Conservation (phyloP, 2,329 filamentous ascomycete genomes). For the Tolypocladium sp. region DNA sequence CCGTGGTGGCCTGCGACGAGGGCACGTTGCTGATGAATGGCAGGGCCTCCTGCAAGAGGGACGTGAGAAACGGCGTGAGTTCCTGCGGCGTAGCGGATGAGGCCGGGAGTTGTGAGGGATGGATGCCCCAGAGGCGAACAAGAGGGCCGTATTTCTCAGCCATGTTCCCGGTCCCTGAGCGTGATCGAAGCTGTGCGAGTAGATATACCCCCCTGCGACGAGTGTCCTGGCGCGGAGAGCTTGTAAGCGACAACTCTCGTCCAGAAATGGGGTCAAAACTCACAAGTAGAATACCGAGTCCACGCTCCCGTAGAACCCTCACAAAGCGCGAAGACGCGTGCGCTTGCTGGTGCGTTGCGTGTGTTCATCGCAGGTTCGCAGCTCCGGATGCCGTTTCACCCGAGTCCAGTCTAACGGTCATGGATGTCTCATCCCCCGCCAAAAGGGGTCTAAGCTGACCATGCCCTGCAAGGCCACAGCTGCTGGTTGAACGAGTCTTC, state of each 20-base stretch:
- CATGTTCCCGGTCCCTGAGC: neutral
- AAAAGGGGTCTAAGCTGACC: neutral
- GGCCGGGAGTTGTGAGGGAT: conserved; percentile 35
- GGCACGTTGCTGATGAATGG: conserved; percentile 48
- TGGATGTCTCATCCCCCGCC: neutral
- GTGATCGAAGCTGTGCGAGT: neutral
- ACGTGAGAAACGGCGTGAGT: conserved; percentile 40
- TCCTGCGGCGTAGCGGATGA: conserved; percentile 27
- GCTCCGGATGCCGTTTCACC: neutral
- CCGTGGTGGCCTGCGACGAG: conserved; percentile 16
- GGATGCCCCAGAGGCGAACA: conserved; percentile 45
- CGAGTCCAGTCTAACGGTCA: neutral
- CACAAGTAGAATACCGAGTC: neutral
- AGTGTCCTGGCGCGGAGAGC: neutral
- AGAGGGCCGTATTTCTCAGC: conserved; percentile 30
- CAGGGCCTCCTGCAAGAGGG: conserved; percentile 48
- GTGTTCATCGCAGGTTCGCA: neutral
- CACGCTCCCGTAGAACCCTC: neutral
- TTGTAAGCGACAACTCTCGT: neutral
- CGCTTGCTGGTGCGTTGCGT: neutral
- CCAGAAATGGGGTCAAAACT: neutral
- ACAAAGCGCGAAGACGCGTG: neutral
- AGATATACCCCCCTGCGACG: neutral
- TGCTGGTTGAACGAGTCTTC: neutral
- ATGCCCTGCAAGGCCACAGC: too few relatives aligned